These are phyloP conservation scores for Quercus gilva DNA, from an alignment of 306 rosid genomes.

Conservation along the genomic window DNA sequence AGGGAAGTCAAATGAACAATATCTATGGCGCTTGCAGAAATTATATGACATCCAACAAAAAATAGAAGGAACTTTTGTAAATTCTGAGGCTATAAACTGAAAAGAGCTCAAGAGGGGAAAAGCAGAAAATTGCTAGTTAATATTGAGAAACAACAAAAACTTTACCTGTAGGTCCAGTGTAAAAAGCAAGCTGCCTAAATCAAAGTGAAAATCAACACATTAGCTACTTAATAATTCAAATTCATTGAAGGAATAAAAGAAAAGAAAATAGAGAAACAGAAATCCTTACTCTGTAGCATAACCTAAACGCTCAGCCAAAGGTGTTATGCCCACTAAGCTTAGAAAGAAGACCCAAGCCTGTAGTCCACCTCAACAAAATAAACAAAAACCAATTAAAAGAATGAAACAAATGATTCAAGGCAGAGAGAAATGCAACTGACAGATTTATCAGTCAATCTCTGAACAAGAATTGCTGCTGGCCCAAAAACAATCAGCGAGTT, in stretches of 20 bases:
- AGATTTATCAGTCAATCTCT: slow-evolving; percentile 38
- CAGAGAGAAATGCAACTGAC: slow-evolving; percentile 46
- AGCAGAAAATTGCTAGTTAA: neutral
- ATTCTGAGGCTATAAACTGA: neutral
- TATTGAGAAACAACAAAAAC: neutral
- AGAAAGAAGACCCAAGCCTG: slow-evolving; percentile 84
- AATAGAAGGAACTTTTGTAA: neutral
- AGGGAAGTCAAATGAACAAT: neutral
- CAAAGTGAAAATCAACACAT: slow-evolving; percentile 23
- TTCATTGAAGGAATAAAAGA: neutral
- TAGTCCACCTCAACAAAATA: slow-evolving; percentile 24
- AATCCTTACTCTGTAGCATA: slow-evolving; percentile 82
- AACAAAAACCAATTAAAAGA: slow-evolving; percentile 13
- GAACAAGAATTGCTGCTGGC: slow-evolving; percentile 64
- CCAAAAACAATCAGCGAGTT: slow-evolving; percentile 78
- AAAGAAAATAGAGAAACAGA: neutral
- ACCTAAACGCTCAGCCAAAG: slow-evolving; percentile 86
- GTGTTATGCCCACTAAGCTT: slow-evolving; percentile 73
- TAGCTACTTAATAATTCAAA: slow-evolving; percentile 21
- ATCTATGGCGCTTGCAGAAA: neutral
- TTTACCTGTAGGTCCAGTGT: slow-evolving; percentile 76
- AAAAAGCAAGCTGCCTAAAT: slow-evolving; percentile 85
- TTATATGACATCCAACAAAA: neutral
- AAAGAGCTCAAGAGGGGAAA: neutral
- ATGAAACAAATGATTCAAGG: neutral